Conservation (phyloP, 2,329 filamentous ascomycete genomes). For the Xylaria sp. region DNA sequence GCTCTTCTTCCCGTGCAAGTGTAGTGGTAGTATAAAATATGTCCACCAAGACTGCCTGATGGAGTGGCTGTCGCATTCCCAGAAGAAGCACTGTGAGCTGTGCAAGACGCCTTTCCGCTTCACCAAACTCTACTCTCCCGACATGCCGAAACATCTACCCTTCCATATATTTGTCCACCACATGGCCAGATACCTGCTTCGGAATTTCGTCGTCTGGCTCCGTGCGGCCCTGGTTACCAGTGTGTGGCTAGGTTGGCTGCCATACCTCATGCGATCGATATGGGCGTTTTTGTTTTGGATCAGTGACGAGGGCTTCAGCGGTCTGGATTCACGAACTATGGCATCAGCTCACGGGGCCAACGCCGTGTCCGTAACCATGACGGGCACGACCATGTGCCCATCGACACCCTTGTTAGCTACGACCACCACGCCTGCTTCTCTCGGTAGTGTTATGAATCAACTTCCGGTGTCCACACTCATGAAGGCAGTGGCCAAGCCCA, state of each 20-base stretch:
- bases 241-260: conserved; percentile 90
- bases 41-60: conserved; percentile 98
- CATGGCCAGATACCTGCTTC: conserved; percentile 76
- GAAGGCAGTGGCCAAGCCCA: conserved; percentile 47
- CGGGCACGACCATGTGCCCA: conserved; percentile 52
- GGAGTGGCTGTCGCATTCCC: conserved; percentile 98
- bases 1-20: conserved; percentile 98
- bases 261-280: conserved; percentile 88
- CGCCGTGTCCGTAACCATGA: conserved; percentile 42
- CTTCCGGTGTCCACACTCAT: conserved; percentile 46
- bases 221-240: conserved; percentile 81
- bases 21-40: conserved; percentile 97
- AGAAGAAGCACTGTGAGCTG: conserved; percentile 99
- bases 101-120: conserved; percentile 99
- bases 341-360: conserved; percentile 40
- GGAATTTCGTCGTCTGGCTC: conserved; percentile 80
- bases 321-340: conserved; percentile 48
- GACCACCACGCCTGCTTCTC: conserved; percentile 54
- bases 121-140: conserved; percentile 94
- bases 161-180: conserved; percentile 83
- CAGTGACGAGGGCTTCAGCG: conserved; percentile 76
- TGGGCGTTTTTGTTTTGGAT: conserved; percentile 97
- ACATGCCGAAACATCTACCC: conserved; percentile 90
- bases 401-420: conserved; percentile 54
- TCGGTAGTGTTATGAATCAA: conserved; percentile 53